phyloP scores from a whole-genome alignment of 2,329 filamentous ascomycete species.

The Sporothrix dimorphospora region DNA sequence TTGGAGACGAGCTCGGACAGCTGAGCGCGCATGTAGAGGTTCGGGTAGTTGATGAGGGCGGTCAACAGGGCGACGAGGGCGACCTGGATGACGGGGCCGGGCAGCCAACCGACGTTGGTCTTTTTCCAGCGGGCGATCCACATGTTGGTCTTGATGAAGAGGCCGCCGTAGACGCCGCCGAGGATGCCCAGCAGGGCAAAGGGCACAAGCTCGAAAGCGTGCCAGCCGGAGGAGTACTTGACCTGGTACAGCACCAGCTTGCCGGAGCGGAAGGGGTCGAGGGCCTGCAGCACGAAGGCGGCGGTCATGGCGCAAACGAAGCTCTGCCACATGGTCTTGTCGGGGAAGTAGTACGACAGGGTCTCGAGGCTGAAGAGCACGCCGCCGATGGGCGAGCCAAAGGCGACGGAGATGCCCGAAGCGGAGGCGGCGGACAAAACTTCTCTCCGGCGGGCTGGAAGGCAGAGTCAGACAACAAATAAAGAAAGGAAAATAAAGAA shows the following conservation, averaged over 20 bases:
- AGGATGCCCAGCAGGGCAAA: constrained; percentile 85
- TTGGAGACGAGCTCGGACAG: constrained; percentile 88
- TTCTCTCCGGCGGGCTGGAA: constrained; percentile 73
- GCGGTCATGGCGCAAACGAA: constrained; percentile 99
- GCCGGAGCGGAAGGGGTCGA: constrained; percentile 92
- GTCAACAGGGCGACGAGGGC: constrained; percentile 77
- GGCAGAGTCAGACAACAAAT: neutral
- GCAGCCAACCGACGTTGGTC: constrained; percentile 60
- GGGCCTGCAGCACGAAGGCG: constrained; percentile 85
- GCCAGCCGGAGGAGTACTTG: constrained; percentile 88
- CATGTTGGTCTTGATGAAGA: constrained; percentile 97
- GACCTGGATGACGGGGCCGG: constrained; percentile 79
- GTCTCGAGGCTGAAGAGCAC: constrained; percentile 97
- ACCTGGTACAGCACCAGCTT: constrained; percentile 97
- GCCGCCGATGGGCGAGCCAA: constrained; percentile 90
- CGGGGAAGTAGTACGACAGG: constrained; percentile 95
- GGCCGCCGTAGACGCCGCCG: constrained; percentile 89
- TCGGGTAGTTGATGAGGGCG: constrained; percentile 90
- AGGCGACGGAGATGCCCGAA: constrained; percentile 90
- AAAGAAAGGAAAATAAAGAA: neutral
- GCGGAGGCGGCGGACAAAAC: constrained; percentile 90
- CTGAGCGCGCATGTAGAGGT: constrained; percentile 94
- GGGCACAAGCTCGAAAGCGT: constrained; percentile 89
- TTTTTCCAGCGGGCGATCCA: constrained; percentile 79
- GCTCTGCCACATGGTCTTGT: constrained; percentile 99